A percentile compares a stretch with the other conserved stretches of the same genome.
Conservation (phyloP, 495 filamentous ascomycete genomes). For the Filosporella fistucella region DNA sequence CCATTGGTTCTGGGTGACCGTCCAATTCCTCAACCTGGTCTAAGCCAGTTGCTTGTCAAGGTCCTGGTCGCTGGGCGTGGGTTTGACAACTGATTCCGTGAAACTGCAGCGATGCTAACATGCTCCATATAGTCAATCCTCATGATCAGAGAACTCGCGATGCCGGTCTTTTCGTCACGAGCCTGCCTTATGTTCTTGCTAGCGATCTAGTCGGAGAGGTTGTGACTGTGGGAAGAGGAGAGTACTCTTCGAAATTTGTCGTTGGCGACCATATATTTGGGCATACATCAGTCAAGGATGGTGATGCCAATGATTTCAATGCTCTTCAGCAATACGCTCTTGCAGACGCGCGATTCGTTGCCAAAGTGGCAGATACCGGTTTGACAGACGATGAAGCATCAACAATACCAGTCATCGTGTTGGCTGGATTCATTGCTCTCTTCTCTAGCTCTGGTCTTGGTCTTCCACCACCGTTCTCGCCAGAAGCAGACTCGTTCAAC, state of each 20-base stretch:
- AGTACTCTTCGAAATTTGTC: background rate
- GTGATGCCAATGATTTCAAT: background rate
- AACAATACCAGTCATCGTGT: conserved; percentile 11
- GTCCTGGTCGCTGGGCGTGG: conserved; percentile 1
- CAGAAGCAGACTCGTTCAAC: background rate
- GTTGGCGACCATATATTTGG: conserved; percentile 11
- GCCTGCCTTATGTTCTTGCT: conserved; percentile 13
- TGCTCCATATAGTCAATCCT: conserved; percentile 4
- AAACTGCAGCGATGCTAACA: background rate
- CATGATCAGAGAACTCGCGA: conserved; percentile 8
- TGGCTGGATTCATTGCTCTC: conserved; percentile 10
- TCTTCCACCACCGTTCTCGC: conserved; percentile 7
- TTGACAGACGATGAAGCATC: conserved; percentile 6
- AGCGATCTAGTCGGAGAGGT: conserved; percentile 7
- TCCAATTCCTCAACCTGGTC: background rate
- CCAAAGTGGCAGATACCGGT: conserved; percentile 8
- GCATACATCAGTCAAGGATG: conserved; percentile 11
- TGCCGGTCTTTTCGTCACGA: conserved; percentile 10
- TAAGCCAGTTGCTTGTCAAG: background rate
- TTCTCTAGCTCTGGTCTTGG: conserved; percentile 10
- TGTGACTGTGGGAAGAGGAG: background rate
- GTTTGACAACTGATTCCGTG: background rate
- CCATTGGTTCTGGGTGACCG: background rate
- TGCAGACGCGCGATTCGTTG: background rate
- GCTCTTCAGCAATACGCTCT: conserved; percentile 13